Evolutionary conservation across 257 asterid species (phyloP).

Genomic region (Nicotiana knightiana): DNA sequence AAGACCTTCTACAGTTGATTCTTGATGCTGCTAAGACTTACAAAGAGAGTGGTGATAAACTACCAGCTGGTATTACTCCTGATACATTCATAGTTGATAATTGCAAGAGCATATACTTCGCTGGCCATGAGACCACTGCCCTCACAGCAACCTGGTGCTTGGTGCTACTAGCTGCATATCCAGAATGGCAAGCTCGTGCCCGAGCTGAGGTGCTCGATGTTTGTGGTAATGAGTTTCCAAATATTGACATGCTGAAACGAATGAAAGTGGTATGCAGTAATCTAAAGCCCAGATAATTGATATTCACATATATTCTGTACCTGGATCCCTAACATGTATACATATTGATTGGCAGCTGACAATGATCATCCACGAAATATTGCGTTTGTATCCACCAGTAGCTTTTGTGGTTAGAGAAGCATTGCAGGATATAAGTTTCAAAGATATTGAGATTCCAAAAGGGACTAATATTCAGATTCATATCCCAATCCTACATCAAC

Average conservation of each 20-base stretch:
- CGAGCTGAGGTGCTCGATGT: conserved; percentile 59
- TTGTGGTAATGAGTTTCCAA: conserved; percentile 42
- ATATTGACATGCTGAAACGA: conserved; percentile 43
- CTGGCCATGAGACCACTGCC: conserved; percentile 67
- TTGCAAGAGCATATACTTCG: conserved; percentile 69
- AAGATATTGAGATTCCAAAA: conserved; percentile 44
- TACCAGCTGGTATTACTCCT: conserved; percentile 32
- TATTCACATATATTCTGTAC: neutral
- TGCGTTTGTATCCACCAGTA: conserved; percentile 68
- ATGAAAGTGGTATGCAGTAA: conserved; percentile 53
- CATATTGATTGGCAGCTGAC: conserved; percentile 38
- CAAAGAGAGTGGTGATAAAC: conserved; percentile 24
- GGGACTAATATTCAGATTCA: conserved; percentile 55
- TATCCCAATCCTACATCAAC: conserved; percentile 45
- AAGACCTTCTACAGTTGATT: conserved; percentile 49
- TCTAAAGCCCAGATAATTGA: neutral
- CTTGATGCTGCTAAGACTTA: conserved; percentile 48
- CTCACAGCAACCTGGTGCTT: conserved; percentile 76
- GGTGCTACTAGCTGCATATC: conserved; percentile 59
- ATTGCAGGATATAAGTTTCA: conserved; percentile 42
- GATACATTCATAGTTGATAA: conserved; percentile 53
- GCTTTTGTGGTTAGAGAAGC: conserved; percentile 62
- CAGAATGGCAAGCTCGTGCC: conserved; percentile 72
- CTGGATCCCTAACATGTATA: neutral
- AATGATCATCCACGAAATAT: conserved; percentile 60